Base-by-base conservation (phyloP, 495 filamentous ascomycete genomes). In the Penicillium cosmopolitanum region DNA sequence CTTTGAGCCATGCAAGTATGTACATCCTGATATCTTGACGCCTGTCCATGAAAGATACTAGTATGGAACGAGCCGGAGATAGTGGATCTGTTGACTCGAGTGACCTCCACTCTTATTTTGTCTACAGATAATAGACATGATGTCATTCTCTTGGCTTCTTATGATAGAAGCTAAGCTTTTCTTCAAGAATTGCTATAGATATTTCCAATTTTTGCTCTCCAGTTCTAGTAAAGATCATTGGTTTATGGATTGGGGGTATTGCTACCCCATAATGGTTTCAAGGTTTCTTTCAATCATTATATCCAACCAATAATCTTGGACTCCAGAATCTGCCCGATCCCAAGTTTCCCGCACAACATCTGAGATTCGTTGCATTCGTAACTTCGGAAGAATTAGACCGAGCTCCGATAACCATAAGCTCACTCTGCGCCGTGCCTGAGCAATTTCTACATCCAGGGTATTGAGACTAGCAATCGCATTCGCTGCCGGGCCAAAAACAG, bases 201-300 rank as follows among this genome's bases (percentile, higher is more conserved):
- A 28, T 48, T 48, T 28, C 10, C 46, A 48, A 48, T 48, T 48
- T 48, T 28, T 28, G 36, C 42, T 44, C 15, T 9, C 16, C 16
- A 44, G 0, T 21, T 44, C n/a, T 44, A 44, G 19, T 16, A 3
- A 3, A 44, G 28, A 31, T 31, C 15, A 10, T 19, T 44, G 15
- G n/a, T 19, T 21, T 13, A 36, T 38, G 21, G 8, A 25, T 13
- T 43, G 28, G 19, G 23, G 16, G 16, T 40, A 46, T 53, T 46
- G 53, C 57, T 51, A 68, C 36, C 66, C 66, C 66, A 69, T 66
- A 10, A 69, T 69, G 10, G 66, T 69, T 53, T 66, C 66, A 44
- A 69, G 62, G 33, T 64, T 64, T 15, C 51, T 48, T 36, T 69
- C 66, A 50, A 69, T 43, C 66, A 69, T 69, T 42, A 64, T 52